Percentiles rank a stretch among this genome's conserved stretches.
These are phyloP conservation scores for Colletotrichum horii DNA, from an alignment of 2,329 filamentous ascomycete genomes.

Conservation along the genomic window DNA sequence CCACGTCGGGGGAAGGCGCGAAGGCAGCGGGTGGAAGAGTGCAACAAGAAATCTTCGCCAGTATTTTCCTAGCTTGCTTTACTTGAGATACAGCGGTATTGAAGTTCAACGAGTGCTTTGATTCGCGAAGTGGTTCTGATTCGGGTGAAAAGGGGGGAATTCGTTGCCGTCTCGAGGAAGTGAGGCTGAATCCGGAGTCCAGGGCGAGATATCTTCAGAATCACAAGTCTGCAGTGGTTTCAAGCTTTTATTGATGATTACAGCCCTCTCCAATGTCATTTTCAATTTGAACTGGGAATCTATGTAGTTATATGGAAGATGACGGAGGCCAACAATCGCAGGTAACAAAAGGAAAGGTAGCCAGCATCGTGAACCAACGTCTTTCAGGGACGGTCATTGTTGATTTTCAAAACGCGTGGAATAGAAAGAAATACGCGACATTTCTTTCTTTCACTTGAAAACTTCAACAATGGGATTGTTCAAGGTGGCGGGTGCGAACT, in stretches of 20 bases:
- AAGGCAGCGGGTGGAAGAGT: background rate
- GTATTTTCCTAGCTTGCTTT: background rate
- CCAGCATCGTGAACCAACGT: background rate
- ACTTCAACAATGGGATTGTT: background rate
- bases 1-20: background rate
- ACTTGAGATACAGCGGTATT: background rate
- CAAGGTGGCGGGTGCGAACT: background rate
- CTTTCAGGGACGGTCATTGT: background rate
- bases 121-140: background rate
- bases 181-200: background rate
- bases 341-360: background rate
- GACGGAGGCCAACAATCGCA: background rate
- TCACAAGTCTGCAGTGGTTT: background rate
- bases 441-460: background rate
- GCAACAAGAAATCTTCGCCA: background rate
- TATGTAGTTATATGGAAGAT: background rate
- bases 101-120: background rate
- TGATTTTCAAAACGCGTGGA: background rate
- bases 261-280: rapidly evolving
- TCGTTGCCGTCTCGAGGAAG: background rate
- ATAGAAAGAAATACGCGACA: rapidly evolving
- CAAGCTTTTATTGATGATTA: background rate
- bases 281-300: background rate
- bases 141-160: rapidly evolving
- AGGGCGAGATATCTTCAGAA: background rate